Evolutionary conservation across 2,329 filamentous ascomycete genomes (phyloP), one percentile per base, ranked within the genome.

Genomic region (Fusarium domesticum): DNA sequence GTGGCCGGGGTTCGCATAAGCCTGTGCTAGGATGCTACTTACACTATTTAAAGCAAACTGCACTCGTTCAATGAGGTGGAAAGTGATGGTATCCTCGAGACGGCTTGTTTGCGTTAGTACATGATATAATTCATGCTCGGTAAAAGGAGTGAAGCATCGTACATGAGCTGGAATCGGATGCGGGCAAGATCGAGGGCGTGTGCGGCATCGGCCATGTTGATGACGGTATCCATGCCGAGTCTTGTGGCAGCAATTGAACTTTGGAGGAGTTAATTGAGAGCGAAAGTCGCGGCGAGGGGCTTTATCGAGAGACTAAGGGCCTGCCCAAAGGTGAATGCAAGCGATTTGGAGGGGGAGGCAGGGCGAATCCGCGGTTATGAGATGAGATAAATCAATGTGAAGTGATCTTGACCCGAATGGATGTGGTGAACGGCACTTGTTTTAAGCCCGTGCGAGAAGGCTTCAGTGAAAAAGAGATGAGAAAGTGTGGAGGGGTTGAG

Each of bases 21-120:
- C 28, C 28, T 30, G 20, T 19, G 33, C 32, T 7, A 18, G 31
- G 36, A 38, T 31, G 39, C 30, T 50, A 47, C 53, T 50, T 53
- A 68, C 67, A 63, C 65, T 75, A 72, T 96, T 97, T 54, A 95
- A 78, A 4, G 92, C 89, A 68, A 97, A 98, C 68, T 98, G 93
- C n/a, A 92, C 92, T 32, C 93, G 85, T 72, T 98, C 93, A 63
- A 97, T 97, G 31, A 98, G 77, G 70, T 96, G 87, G 70, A 95
- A 96, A 56, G 89, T 95, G 64, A 98, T 97, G 50, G 92, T 97
- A 65, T 98, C 93, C 73, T 98, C 93, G 15, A 97, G 79, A 16
- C 93, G 93, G 63, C 93, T 98, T 62, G 15, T n/a, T 32, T 33
- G 14, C 23, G 39, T 60, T 28, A 58, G 51, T 38, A 16, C 19